Evolutionary conservation across 495 filamentous ascomycete species (phyloP), one percentile per base, ranked within the genome.

Genomic region (Penicillium turbatum): DNA sequence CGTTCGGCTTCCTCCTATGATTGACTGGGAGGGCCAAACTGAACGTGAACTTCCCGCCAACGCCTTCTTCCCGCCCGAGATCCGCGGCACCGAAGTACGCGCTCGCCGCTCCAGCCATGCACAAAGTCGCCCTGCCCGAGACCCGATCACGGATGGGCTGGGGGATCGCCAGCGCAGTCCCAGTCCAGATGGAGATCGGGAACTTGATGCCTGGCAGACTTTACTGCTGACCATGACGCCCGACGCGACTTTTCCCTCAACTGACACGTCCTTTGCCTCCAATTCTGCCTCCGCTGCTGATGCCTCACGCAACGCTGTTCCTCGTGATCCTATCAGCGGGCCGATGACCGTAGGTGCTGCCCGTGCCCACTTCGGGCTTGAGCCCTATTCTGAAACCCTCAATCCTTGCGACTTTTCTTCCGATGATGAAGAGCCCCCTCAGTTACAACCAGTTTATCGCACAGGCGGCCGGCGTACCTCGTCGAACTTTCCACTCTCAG

Each of bases 91-190:
- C 4, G 21, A 24, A 24, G 4, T 55, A 36, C 42, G 41, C 24
- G 60, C 67, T 30, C 56, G 66, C 37, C 69, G 66, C n/a, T 61
- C 57, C 15, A 54, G 59, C 17, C 60, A 59, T 32, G 56, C 63
- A n/a, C 51, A 56, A 34, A 56, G 27, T n/a, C 49, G 61, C 36
- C 49, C 51, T 13, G 46, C 26, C 41, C 60, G 59, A 15, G 69
- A 69, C 12, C 34, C 67, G 7, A 41, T 48, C 35, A 60, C 86
- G 5, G 86, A 92, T 72, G 90, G 90, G 12, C 77, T 95, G 27
- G 90, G 90, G 13, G 90, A 95, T 67, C 85, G 89, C 35, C 83
- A 89, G 50, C 81, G 90, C 37, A 95, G 90, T 62, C 72, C 87
- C 45, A 92, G 87, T 65, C 87, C 90, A 2, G 86, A 88, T 42